Base-by-base conservation (phyloP, 2,329 filamentous ascomycete genomes). In the Huntiella omanensis region DNA sequence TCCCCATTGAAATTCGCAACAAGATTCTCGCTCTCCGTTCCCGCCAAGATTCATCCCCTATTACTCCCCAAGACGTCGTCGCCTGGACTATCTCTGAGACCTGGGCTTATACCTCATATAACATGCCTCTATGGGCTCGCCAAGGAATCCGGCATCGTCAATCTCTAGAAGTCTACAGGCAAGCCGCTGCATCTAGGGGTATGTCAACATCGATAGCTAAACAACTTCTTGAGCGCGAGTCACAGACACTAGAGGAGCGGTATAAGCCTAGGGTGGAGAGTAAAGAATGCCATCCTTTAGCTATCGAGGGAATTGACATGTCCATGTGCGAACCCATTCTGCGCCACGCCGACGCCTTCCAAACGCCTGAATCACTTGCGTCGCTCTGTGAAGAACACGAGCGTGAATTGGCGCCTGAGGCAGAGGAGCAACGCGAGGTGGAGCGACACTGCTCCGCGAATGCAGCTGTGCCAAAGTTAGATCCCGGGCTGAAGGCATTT, bases 361-460 rank as follows among this genome's bases (percentile, higher is more conserved):
- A 32, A 28, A 28, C 22, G 3, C 22, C 8, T 41, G 5, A 40
- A 13, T 10, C 32, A 43, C 11, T n/a, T 10, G 60, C 62, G 0
- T 58, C 59, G 0, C 57, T 81, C 0, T 60, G 71, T 2, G 76
- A 83, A 53, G 80, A 84, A 48, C 76, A 83, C 51, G 79, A 84
- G 54, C 65, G 78, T 0, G 80, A 83, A 51, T 60, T 84, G 0
- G 64, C 73, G 0, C 75, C 74, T 0, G 78, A 85, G 50, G 66
- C 72, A 1, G 73, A 83, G 52, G 59, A 69, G 19, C 73, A 83
- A 53, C 60, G 66, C 1, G 60, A 80, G 42, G 52, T 73, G 1
- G 62, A 80, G 51, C 62, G 61, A 1, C 70, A 74, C 0, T 53
- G 56, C 0, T 48, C 57, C 0, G 61, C 62, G 1, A 34, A 53